These are phyloP conservation scores for sunflower (Helianthus annuus) DNA, from an alignment of 129 eudicot species.

Conservation along the genomic window HanXRQr2.0-SUNRISE NC_035438.2:56844661-56845160, in stretches of 20 bases:
- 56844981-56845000: slow-evolving; percentile 41
- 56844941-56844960: slow-evolving; percentile 42
- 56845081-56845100: slow-evolving; percentile 44
- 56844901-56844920: slow-evolving; percentile 48
- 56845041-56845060: slow-evolving; percentile 47
- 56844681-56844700: slow-evolving; percentile 80
- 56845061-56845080: slow-evolving; percentile 60
- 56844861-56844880: slow-evolving; percentile 51
- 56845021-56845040: slow-evolving; percentile 47
- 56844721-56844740: slow-evolving; percentile 65
- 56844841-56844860: slow-evolving; percentile 49
- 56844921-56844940: slow-evolving; percentile 35
- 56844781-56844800: slow-evolving; percentile 43
- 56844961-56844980: slow-evolving; percentile 36
- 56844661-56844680: slow-evolving; percentile 20
- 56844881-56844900: slow-evolving; percentile 57
- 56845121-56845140: slow-evolving; percentile 39
- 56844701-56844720: slow-evolving; percentile 69
- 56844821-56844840: slow-evolving; percentile 38
- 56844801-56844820: slow-evolving; percentile 50
- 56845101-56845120: slow-evolving; percentile 33
- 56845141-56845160: slow-evolving; percentile 44
- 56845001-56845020: slow-evolving; percentile 39
- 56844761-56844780: slow-evolving; percentile 49
- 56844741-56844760: slow-evolving; percentile 80